Evolutionary conservation across 306 rosid genomes (phyloP).

Genomic region (Fragaria nilgerrensis): DNA sequence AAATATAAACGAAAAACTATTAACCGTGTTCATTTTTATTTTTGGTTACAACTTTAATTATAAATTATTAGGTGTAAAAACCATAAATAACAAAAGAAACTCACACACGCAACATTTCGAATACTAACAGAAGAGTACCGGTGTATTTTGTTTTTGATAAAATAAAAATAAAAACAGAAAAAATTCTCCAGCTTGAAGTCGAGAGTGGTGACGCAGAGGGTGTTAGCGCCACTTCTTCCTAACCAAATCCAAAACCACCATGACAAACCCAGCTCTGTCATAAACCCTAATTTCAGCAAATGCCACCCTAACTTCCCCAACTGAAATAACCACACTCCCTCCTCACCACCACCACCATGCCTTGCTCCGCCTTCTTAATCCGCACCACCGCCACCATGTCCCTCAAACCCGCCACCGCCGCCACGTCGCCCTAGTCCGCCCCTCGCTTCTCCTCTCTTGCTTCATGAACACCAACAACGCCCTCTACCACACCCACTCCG

Average conservation of each 20-base stretch:
- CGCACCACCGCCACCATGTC: conserved; percentile 47
- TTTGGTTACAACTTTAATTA: too few relatives aligned
- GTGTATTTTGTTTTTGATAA: too few relatives aligned
- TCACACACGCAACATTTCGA: too few relatives aligned
- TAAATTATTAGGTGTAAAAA: too few relatives aligned
- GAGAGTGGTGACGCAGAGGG: not conserved
- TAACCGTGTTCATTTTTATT: too few relatives aligned
- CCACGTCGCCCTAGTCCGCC: not conserved
- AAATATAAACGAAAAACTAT: too few relatives aligned
- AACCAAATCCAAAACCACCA: not conserved
- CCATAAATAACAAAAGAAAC: too few relatives aligned
- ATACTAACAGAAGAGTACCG: too few relatives aligned
- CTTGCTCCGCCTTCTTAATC: conserved; percentile 46
- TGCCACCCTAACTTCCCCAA: conserved; percentile 18
- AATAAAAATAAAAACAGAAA: not conserved
- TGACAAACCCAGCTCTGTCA: not conserved
- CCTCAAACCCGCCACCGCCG: conserved; percentile 14
- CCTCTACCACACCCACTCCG: not conserved
- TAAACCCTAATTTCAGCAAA: conserved; percentile 29
- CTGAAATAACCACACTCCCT: conserved; percentile 16
- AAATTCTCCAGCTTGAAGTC: not conserved
- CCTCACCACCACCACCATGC: conserved; percentile 25
- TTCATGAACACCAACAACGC: conserved; percentile 6
- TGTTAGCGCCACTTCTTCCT: not conserved
- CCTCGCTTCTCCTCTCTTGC: conserved; percentile 23